phyloP scores from a whole-genome alignment of 2,329 filamentous ascomycete genomes.

The Talaromyces sp. region DNA sequence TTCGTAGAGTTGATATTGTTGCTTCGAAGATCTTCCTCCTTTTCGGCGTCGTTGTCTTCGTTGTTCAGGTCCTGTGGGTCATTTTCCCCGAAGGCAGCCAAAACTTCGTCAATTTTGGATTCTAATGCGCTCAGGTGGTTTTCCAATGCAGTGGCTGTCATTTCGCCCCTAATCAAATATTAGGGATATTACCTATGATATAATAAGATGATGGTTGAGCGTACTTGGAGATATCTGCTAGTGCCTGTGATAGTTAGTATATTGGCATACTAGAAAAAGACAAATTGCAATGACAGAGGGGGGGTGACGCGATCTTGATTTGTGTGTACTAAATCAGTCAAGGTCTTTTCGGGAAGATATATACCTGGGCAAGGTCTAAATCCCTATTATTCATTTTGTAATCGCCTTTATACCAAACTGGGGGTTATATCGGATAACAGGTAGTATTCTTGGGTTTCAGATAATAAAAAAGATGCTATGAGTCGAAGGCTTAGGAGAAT shows the following conservation, averaged over 20 bases:
- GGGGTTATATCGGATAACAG: no score
- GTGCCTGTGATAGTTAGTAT: slow-evolving; percentile 12
- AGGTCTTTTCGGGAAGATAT: not conserved
- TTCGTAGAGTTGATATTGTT: slow-evolving; percentile 6
- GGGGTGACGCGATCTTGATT: not conserved
- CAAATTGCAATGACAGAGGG: no score
- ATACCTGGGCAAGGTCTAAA: not conserved
- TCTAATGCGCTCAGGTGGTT: slow-evolving; percentile 22
- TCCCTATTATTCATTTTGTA: no score
- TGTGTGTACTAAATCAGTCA: not conserved
- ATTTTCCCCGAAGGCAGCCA: slow-evolving; percentile 25
- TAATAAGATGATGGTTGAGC: not conserved
- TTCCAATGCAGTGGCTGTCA: slow-evolving; percentile 24
- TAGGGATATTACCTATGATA: not conserved
- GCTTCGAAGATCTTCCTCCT: slow-evolving; percentile 2
- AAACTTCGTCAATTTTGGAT: slow-evolving; percentile 30
- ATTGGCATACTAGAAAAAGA: not conserved
- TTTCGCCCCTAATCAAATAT: slow-evolving; percentile 20
- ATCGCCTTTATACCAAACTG: no score
- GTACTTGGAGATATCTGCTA: slow-evolving; percentile 26
- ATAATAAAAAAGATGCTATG: no score
- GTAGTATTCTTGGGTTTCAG: no score
- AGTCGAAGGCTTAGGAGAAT: no score
- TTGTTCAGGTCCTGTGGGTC: slow-evolving; percentile 1
- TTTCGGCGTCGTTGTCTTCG: not conserved